These are phyloP conservation scores for Euphorbia schlechtendalii DNA, from an alignment of 441 rosid species.

Conservation along the genomic window DNA sequence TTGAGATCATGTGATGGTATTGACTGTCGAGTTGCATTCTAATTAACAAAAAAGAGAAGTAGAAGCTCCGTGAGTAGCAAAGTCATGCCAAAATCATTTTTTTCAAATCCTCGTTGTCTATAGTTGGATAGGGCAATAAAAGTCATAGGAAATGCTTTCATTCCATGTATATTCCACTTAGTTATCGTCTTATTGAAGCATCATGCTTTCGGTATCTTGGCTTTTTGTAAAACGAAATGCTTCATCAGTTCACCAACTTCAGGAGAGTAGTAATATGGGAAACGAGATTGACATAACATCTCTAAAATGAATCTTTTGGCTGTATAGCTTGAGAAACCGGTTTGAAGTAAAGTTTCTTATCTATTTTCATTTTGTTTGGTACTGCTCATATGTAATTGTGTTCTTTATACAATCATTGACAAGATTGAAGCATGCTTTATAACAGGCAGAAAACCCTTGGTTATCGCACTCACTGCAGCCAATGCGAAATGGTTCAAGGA, in stretches of 20 bases:
- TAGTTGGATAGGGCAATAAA: background rate
- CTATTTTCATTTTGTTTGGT: background rate
- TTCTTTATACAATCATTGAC: conserved; percentile 9
- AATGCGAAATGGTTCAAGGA: conserved; percentile 70
- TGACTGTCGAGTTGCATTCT: no score
- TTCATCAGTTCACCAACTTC: background rate
- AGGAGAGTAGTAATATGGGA: no score
- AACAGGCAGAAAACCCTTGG: conserved; percentile 94
- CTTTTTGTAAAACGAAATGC: background rate
- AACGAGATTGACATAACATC: background rate
- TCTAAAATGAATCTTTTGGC: background rate
- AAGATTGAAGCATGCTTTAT: conserved; percentile 10
- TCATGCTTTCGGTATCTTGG: background rate
- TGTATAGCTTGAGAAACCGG: background rate
- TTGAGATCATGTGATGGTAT: no score
- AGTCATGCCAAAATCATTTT: background rate
- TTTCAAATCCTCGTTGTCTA: no score
- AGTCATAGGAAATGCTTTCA: no score
- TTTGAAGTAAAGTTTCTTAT: background rate
- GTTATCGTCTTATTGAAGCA: background rate
- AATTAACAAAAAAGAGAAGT: no score
- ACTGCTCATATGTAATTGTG: background rate
- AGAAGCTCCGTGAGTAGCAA: no score
- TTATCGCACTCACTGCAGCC: conserved; percentile 56
- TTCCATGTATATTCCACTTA: background rate